Evolutionary conservation across 148 eudicot species (phyloP).

Genomic region (Dianthus caryophyllus): DNA sequence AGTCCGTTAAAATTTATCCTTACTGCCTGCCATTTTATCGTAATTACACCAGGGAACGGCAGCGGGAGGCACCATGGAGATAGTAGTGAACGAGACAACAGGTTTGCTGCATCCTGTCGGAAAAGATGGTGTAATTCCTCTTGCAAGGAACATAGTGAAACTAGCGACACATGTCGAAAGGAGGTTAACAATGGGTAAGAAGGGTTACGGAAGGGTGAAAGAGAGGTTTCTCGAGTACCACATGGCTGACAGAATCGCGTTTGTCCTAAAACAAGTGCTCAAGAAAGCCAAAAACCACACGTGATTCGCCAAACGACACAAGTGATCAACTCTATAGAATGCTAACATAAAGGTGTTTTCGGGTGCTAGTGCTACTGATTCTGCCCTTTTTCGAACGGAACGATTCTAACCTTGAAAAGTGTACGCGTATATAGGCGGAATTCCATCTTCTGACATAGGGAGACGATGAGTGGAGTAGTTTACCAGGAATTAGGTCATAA

Average conservation of each 20-base stretch:
- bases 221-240: constrained; percentile 79
- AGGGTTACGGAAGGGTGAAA: constrained; percentile 78
- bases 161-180: constrained; percentile 77
- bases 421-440: constrained; percentile 23
- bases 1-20: not conserved
- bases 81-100: constrained; percentile 76
- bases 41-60: constrained; percentile 70
- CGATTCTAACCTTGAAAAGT: constrained; percentile 15
- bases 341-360: constrained; percentile 10
- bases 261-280: constrained; percentile 71
- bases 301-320: constrained; percentile 13
- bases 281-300: constrained; percentile 47
- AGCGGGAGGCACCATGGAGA: constrained; percentile 95
- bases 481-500: not conserved
- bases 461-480: constrained; percentile 1
- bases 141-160: constrained; percentile 74
- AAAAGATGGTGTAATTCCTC: constrained; percentile 77
- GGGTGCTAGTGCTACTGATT: not conserved
- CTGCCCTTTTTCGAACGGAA: constrained; percentile 9
- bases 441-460: not conserved
- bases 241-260: constrained; percentile 77
- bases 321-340: not conserved
- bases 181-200: constrained; percentile 78
- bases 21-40: not conserved
- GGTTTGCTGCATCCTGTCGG: constrained; percentile 87